Percentiles rank a stretch among this genome's conserved stretches.
Evolutionary conservation across 805 yeast genomes (phyloP).

Genomic region (Monosporozyma aerobia): DNA sequence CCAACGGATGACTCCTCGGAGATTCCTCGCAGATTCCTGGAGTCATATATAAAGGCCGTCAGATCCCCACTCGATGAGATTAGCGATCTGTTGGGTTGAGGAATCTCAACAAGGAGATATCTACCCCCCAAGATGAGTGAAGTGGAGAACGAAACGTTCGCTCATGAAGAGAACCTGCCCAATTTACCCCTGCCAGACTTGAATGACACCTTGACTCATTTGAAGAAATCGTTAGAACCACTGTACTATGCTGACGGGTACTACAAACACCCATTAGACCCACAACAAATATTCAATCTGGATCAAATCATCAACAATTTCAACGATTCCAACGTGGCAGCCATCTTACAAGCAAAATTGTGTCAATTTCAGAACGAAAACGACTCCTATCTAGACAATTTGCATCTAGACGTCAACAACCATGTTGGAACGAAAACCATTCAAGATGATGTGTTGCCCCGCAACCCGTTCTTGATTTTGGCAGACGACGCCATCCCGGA

Average conservation of each 20-base stretch:
- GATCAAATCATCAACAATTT: conserved; percentile 38
- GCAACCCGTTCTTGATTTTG: conserved; percentile 66
- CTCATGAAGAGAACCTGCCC: conserved; percentile 34
- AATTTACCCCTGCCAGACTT: conserved; percentile 55
- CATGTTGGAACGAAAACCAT: conserved; percentile 48
- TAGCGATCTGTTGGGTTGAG: too few relatives aligned
- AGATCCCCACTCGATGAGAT: too few relatives aligned
- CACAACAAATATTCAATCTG: conserved; percentile 28
- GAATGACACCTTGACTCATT: conserved; percentile 40
- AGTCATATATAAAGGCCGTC: not conserved
- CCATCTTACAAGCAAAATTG: conserved; percentile 46
- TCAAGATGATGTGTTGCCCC: conserved; percentile 59
- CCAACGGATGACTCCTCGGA: too few relatives aligned
- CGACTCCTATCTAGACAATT: conserved; percentile 46
- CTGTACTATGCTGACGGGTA: conserved; percentile 46
- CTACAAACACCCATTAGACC: conserved; percentile 22
- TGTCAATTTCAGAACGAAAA: conserved; percentile 35
- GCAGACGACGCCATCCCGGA: conserved; percentile 66
- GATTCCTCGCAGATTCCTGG: too few relatives aligned
- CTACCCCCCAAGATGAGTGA: not conserved
- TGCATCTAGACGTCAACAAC: conserved; percentile 35
- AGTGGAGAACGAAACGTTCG: conserved; percentile 3
- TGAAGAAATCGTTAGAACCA: conserved; percentile 51
- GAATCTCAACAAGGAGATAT: too few relatives aligned
- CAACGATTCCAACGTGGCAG: conserved; percentile 33